Evolutionary conservation across 2,329 filamentous ascomycete species (phyloP), one percentile per base, ranked within the genome.

Genomic region (Thielaviopsis populi): DNA sequence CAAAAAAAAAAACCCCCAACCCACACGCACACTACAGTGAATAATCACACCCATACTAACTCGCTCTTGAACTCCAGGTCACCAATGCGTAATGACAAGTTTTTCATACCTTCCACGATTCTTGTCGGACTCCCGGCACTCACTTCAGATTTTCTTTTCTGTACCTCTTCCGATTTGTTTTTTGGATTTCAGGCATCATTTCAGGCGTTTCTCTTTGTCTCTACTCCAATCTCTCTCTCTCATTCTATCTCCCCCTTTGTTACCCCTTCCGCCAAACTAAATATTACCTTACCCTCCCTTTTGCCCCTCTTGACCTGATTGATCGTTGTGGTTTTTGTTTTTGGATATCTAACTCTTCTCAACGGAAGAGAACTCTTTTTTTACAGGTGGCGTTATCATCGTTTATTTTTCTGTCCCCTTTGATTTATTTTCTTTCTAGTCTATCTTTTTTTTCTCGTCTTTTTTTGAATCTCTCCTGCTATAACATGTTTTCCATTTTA

Each of bases 31-130:
- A 1, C 48, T 15, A 30, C 15, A 2, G 22, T 5, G 27, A 54
- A 54, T 15, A 24, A 54, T 17, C 11, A 17, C 22, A 27, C 5
- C 24, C 17, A 17, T 33, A 13, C 15, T 46, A 46, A 46, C 42
- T 54, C 15, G 27, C 5, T 24, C 46, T 50, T 10, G 11, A 22
- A 10, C 4, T 3, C 6, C 62, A 83, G 80, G 81, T 83, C 66
- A 83, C 80, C 74, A 83, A 83, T 70, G 81, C 80, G 74, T 83
- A 75, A 82, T 66, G 60, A 61, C 54, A 37, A 63, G 64, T 17
- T 46, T 61, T 27, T 42, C 27, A 40, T 53, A 22, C n/a, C 33
- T 63, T 37, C 59, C 54, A 65, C 37, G 61, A 63, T 63, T 65
- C 54, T 56, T 43, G 61, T 60, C 64, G 56, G 54, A 60, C 40